A percentile compares a stretch with the other conserved stretches of the same genome.
phyloP scores from a whole-genome alignment of 441 rosid genomes.

The Erysimum pusillum region DNA sequence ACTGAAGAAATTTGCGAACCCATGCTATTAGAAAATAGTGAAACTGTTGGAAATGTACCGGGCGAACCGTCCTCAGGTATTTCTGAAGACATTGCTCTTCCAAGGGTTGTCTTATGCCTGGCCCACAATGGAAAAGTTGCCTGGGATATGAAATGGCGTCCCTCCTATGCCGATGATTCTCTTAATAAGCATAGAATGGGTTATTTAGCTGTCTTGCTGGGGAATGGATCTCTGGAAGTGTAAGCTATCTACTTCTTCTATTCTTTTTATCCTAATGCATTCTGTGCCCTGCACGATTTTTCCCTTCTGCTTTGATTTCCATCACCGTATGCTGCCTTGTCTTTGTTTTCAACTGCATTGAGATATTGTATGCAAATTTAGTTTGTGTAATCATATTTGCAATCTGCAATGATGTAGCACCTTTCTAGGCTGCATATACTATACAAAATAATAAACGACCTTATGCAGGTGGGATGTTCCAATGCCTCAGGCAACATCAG shows the following conservation, averaged over 20 bases:
- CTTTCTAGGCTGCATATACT: conserved; percentile 18
- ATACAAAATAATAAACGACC: conserved; percentile 42
- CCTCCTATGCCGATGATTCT: conserved; percentile 53
- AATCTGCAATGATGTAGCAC: conserved; percentile 10
- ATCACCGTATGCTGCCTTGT: neutral
- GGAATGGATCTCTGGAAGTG: conserved; percentile 95
- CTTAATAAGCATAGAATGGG: conserved; percentile 75
- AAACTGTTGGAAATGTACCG: conserved; percentile 49
- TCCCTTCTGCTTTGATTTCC: neutral
- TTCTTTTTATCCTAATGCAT: conserved; percentile 25
- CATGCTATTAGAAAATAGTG: conserved; percentile 47
- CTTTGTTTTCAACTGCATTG: conserved; percentile 26
- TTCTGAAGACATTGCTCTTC: conserved; percentile 63
- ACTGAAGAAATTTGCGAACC: conserved; percentile 41
- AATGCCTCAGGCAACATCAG: conserved; percentile 65
- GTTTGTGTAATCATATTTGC: conserved; percentile 13
- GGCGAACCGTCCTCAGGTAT: conserved; percentile 46
- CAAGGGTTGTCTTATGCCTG: conserved; percentile 80
- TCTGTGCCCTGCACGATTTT: neutral
- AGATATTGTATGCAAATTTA: conserved; percentile 17
- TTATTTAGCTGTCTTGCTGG: conserved; percentile 89
- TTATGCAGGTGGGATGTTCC: conserved; percentile 97
- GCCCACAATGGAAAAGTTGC: conserved; percentile 95
- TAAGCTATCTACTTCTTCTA: conserved; percentile 57
- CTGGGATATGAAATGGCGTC: conserved; percentile 95